A percentile compares a stretch with the other conserved stretches of the same genome.
Conservation (phyloP, 495 filamentous ascomycete genomes). For the Hyaloscypha variabilis region DNA sequence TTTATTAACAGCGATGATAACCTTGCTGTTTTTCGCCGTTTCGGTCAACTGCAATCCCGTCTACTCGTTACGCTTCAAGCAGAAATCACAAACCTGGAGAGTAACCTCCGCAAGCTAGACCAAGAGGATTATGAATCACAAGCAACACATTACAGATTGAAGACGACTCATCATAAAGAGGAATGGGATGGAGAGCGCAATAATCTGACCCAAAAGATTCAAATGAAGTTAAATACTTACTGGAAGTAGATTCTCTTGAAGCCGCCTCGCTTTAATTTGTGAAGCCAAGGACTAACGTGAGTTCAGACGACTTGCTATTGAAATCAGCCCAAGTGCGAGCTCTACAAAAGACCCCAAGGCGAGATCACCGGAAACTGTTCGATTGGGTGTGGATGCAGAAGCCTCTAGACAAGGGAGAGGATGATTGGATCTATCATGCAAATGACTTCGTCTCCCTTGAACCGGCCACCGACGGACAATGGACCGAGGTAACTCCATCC, state of each 20-base stretch:
- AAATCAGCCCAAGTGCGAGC: neutral
- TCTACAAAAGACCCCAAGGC: neutral
- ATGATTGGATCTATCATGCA: neutral
- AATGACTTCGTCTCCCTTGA: neutral
- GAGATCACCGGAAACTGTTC: neutral
- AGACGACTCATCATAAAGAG: neutral
- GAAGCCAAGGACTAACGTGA: neutral
- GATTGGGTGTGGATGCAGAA: neutral
- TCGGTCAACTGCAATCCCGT: neutral
- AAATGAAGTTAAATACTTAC: neutral
- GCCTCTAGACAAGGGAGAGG: neutral
- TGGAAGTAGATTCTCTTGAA: neutral
- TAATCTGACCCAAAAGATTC: neutral
- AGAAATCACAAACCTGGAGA: slow-evolving; percentile 7
- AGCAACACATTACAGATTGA: neutral
- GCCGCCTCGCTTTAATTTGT: too few relatives aligned
- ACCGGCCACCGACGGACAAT: neutral
- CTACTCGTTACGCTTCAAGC: neutral
- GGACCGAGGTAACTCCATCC: neutral
- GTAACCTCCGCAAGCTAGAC: neutral
- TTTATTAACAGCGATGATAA: neutral
- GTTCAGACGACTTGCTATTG: neutral
- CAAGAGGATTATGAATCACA: neutral
- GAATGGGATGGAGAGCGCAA: slow-evolving; percentile 3
- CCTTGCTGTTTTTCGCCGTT: neutral